Percentiles rank a stretch among this genome's conserved stretches.
These are phyloP conservation scores for Solanum aculeatissimum DNA, from an alignment of 305 asterid genomes.

Conservation along the genomic window DNA sequence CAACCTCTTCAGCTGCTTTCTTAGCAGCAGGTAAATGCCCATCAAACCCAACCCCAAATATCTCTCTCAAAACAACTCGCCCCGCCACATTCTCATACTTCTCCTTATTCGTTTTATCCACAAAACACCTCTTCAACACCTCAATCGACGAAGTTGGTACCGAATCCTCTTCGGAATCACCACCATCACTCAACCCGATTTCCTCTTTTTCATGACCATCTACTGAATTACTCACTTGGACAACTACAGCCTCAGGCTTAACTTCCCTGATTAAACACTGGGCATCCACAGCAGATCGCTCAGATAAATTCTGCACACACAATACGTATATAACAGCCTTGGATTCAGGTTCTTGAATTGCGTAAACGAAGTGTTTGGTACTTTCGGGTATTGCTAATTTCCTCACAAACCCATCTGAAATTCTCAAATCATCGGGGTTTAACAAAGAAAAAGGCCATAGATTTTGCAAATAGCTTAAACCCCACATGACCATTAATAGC, in stretches of 20 bases:
- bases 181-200: slow-evolving; percentile 4
- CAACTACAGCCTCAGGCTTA: slow-evolving; percentile 86
- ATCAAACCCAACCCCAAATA: slow-evolving; percentile 74
- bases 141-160: slow-evolving; percentile 79
- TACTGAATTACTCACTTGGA: slow-evolving; percentile 40
- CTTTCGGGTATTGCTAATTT: slow-evolving; percentile 58
- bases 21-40: slow-evolving; percentile 64
- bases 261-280: slow-evolving; percentile 61
- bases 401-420: slow-evolving; percentile 54
- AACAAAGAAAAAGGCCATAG: slow-evolving; percentile 64
- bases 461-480: slow-evolving; percentile 38
- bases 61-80: slow-evolving; percentile 59
- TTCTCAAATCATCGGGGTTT: slow-evolving; percentile 46
- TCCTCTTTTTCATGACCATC: slow-evolving; percentile 1
- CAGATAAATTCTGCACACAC: slow-evolving; percentile 77
- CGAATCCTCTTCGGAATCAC: slow-evolving; percentile 11
- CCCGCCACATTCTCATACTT: slow-evolving; percentile 79
- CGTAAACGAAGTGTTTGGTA: slow-evolving; percentile 74
- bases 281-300: slow-evolving; percentile 68
- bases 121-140: slow-evolving; percentile 68
- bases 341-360: slow-evolving; percentile 58
- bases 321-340: slow-evolving; percentile 52
- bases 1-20: slow-evolving; percentile 79
- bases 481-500: background rate
- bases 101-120: slow-evolving; percentile 51